These are phyloP conservation scores for Phaeodactylum tricornutum DNA, from an alignment of 108 stramenopile species.

Conservation along the genomic window DNA sequence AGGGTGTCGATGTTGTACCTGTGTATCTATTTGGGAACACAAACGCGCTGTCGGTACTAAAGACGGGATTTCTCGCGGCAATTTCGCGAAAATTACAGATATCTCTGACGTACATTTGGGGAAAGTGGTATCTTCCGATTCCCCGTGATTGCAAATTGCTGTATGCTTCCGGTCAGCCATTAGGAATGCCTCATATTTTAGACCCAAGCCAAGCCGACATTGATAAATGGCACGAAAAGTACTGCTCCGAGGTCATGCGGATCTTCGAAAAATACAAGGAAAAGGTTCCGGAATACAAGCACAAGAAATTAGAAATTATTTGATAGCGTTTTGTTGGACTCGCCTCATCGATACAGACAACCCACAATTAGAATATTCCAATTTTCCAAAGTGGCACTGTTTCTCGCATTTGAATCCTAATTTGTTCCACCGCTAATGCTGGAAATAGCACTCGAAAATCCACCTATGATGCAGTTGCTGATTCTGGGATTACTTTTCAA, in stretches of 20 bases:
- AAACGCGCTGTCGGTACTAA: constrained; percentile 36
- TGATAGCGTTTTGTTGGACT: too few relatives aligned
- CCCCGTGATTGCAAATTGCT: constrained; percentile 36
- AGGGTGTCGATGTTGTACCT: constrained; percentile 67
- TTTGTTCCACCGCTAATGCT: too few relatives aligned
- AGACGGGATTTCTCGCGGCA: constrained; percentile 32
- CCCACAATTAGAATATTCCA: too few relatives aligned
- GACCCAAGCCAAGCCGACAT: constrained; percentile 59
- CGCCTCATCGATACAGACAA: too few relatives aligned
- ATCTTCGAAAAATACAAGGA: constrained; percentile 62
- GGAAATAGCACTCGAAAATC: too few relatives aligned
- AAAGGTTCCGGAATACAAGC: constrained; percentile 47
- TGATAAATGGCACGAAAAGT: constrained; percentile 59
- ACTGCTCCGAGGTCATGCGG: constrained; percentile 41
- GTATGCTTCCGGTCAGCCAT: constrained; percentile 47
- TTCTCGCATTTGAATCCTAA: too few relatives aligned
- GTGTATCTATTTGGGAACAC: constrained; percentile 80
- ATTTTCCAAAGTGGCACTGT: too few relatives aligned
- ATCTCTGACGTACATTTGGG: constrained; percentile 68
- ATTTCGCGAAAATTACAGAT: constrained; percentile 59
- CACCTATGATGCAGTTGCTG: too few relatives aligned
- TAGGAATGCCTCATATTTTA: constrained; percentile 49
- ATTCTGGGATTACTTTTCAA: too few relatives aligned
- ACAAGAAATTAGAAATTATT: constrained; percentile 54
- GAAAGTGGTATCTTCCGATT: constrained; percentile 61